Percentiles rank a stretch among this genome's conserved stretches.
Evolutionary conservation across 164 flowering plant species (phyloP).

Genomic region (Cinnamomum micranthum): DNA sequence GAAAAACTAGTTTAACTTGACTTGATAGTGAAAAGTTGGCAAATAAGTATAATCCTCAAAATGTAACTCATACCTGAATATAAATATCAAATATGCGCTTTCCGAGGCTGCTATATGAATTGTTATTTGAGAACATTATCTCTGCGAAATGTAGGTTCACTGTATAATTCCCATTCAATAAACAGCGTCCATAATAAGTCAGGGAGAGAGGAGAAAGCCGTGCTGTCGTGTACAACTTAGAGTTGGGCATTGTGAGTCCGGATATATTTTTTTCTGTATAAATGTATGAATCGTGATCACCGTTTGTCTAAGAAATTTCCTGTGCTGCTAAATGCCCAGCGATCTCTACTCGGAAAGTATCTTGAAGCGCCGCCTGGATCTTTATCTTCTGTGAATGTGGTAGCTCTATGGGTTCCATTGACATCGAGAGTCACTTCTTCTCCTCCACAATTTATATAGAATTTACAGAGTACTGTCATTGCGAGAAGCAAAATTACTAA

Average conservation of each 20-base stretch:
- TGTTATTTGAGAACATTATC: slow-evolving; percentile 41
- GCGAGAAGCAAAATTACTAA: background rate
- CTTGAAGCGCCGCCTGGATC: slow-evolving; percentile 46
- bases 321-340: slow-evolving; percentile 70
- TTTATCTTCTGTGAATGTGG: slow-evolving; percentile 47
- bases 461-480: slow-evolving; percentile 43
- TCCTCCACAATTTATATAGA: slow-evolving; percentile 81
- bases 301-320: slow-evolving; percentile 62
- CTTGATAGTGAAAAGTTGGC: background rate
- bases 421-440: slow-evolving; percentile 19
- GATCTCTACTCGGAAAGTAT: slow-evolving; percentile 18
- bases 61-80: slow-evolving; percentile 47
- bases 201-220: slow-evolving; percentile 61
- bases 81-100: slow-evolving; percentile 65
- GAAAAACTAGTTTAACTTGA: background rate
- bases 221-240: slow-evolving; percentile 39
- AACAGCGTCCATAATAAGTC: slow-evolving; percentile 57
- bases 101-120: slow-evolving; percentile 50
- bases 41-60: background rate
- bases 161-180: slow-evolving; percentile 50
- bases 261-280: slow-evolving; percentile 24
- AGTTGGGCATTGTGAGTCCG: slow-evolving; percentile 14
- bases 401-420: slow-evolving; percentile 17
- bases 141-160: slow-evolving; percentile 66
- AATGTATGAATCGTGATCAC: slow-evolving; percentile 13